Evolutionary conservation across 257 asterid genomes (phyloP).

Genomic region (Nicotiana sylvestris): DNA sequence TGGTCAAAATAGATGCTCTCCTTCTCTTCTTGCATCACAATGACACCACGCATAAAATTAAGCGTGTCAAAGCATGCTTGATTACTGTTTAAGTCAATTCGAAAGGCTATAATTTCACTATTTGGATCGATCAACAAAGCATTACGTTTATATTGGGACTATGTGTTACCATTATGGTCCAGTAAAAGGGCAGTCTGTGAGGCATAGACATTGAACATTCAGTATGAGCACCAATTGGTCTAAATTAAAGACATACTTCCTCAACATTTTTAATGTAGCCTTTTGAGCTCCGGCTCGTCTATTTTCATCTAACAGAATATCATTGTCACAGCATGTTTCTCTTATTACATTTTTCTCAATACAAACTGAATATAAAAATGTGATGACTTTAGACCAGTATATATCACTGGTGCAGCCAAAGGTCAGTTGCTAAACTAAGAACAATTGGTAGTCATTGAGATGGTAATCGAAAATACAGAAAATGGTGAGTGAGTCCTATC

Average conservation of each 20-base stretch:
- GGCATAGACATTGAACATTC: neutral
- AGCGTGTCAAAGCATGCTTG: too few relatives aligned
- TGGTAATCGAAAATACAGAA: neutral
- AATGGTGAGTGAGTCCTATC: constrained; percentile 17
- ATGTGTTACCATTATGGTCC: neutral
- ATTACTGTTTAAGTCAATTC: too few relatives aligned
- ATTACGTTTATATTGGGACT: neutral
- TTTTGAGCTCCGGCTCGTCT: neutral
- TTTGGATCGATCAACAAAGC: neutral
- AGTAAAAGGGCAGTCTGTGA: neutral
- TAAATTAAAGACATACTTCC: too few relatives aligned
- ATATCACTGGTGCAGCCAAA: neutral
- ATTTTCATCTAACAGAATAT: neutral
- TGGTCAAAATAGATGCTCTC: too few relatives aligned
- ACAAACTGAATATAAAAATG: neutral
- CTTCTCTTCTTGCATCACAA: too few relatives aligned
- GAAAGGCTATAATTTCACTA: neutral
- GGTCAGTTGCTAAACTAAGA: neutral
- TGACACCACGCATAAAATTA: too few relatives aligned
- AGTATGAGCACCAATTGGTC: neutral
- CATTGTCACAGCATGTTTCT: too few relatives aligned
- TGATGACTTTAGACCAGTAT: neutral
- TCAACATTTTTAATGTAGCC: neutral
- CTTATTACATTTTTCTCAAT: too few relatives aligned
- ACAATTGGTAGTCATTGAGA: neutral